phyloP scores from a whole-genome alignment of 352 stramenopile genomes.

The Phytophthora rubi region DNA sequence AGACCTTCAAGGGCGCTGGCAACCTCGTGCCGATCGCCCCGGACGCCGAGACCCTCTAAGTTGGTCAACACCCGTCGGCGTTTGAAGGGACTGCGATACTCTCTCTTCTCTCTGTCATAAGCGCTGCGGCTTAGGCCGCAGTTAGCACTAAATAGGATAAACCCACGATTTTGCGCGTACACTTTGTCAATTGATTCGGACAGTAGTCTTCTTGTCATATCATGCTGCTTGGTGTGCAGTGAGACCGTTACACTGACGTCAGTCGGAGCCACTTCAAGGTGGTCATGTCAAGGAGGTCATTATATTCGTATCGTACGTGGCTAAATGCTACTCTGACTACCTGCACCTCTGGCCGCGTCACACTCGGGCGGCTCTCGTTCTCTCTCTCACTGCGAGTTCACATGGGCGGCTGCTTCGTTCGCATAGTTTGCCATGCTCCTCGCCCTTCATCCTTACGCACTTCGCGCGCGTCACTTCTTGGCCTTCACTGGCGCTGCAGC shows the following conservation, averaged over 20 bases:
- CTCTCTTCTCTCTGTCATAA: slow-evolving; percentile 19
- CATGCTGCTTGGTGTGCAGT: slow-evolving; percentile 13
- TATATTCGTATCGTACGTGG: slow-evolving; percentile 36
- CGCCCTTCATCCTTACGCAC: slow-evolving; percentile 20
- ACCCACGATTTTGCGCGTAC: slow-evolving; percentile 29
- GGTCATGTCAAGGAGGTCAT: slow-evolving; percentile 26
- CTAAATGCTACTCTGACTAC: slow-evolving; percentile 29
- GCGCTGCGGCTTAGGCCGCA: slow-evolving; percentile 15
- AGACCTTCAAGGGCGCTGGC: slow-evolving; percentile 44
- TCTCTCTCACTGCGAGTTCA: slow-evolving; percentile 32
- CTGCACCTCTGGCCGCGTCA: slow-evolving; percentile 14
- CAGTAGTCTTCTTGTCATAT: neutral
- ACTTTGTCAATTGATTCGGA: neutral
- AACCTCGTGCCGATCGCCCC: slow-evolving; percentile 56
- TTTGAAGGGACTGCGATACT: slow-evolving; percentile 1
- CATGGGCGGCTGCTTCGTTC: slow-evolving; percentile 33
- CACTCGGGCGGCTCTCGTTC: slow-evolving; percentile 12
- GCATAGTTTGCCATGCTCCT: slow-evolving; percentile 27
- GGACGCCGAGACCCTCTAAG: slow-evolving; percentile 53
- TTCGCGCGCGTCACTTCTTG: slow-evolving; percentile 10
- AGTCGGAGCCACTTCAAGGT: slow-evolving; percentile 3
- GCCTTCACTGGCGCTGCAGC: slow-evolving; percentile 9
- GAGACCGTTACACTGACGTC: slow-evolving; percentile 20
- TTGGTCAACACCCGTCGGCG: slow-evolving; percentile 3
- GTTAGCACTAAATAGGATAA: slow-evolving; percentile 31